Percentiles rank a stretch among this genome's conserved stretches.
These are phyloP conservation scores for Phytophthora boehmeriae DNA, from an alignment of 352 stramenopile genomes.

Conservation along the genomic window DNA sequence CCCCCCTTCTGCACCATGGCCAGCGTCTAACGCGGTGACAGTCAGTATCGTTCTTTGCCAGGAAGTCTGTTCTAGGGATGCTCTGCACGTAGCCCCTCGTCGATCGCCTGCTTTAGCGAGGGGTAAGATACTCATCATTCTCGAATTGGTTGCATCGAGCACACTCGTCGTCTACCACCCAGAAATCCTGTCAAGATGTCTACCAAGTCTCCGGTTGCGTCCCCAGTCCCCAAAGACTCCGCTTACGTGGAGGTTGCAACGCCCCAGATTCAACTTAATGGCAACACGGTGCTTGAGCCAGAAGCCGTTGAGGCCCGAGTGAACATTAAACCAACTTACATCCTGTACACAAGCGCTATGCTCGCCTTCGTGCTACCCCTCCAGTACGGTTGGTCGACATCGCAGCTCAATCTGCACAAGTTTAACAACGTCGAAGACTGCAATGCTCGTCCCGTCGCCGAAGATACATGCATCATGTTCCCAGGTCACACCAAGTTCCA, in stretches of 20 bases:
- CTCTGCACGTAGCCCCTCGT: constrained; percentile 7
- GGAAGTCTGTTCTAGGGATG: constrained; percentile 26
- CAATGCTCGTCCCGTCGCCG: constrained; percentile 26
- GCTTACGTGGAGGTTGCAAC: constrained; percentile 27
- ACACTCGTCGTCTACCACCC: constrained; percentile 3
- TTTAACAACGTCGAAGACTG: constrained; percentile 49
- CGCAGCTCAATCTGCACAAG: constrained; percentile 49
- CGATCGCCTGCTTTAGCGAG: neutral
- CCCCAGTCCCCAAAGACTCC: constrained; percentile 11
- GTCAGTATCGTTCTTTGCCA: neutral
- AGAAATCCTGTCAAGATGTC: constrained; percentile 16
- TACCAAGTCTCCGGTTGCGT: constrained; percentile 24
- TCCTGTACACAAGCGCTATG: constrained; percentile 43
- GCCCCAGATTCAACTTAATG: constrained; percentile 19
- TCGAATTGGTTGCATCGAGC: constrained; percentile 20
- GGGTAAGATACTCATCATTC: constrained; percentile 21
- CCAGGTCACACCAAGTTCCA: constrained; percentile 47
- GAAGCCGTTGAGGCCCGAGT: constrained; percentile 24
- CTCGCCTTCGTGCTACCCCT: constrained; percentile 41
- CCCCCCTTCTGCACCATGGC: constrained; percentile 24
- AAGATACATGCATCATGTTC: constrained; percentile 54
- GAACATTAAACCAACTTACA: constrained; percentile 32
- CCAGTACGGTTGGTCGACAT: constrained; percentile 53
- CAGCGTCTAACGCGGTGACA: constrained; percentile 19
- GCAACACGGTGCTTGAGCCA: constrained; percentile 26